Evolutionary conservation across 768 basidiomycete species (phyloP).

Genomic region (Xerocomellus amylosporus): DNA sequence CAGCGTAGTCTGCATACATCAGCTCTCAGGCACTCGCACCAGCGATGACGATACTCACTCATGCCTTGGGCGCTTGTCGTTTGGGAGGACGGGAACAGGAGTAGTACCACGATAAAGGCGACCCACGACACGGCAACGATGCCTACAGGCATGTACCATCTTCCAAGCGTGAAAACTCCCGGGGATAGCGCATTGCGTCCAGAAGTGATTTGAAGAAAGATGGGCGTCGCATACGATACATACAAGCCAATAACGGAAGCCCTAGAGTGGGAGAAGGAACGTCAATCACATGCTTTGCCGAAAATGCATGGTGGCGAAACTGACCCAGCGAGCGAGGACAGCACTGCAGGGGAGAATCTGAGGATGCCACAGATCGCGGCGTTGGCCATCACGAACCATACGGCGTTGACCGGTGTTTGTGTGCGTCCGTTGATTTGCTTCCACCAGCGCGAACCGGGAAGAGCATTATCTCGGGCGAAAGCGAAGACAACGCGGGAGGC

Average conservation of each 20-base stretch:
- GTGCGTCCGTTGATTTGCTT: slow-evolving; percentile 57
- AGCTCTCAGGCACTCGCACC: neutral
- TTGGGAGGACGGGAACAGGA: slow-evolving; percentile 54
- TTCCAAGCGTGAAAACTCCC: slow-evolving; percentile 60
- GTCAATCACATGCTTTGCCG: neutral
- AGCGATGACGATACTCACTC: slow-evolving; percentile 44
- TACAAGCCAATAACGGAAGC: slow-evolving; percentile 72
- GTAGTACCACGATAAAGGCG: slow-evolving; percentile 53
- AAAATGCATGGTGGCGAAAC: slow-evolving; percentile 5
- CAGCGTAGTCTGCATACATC: slow-evolving; percentile 54
- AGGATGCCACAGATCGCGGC: slow-evolving; percentile 59
- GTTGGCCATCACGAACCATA: slow-evolving; percentile 65
- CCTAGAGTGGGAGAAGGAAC: slow-evolving; percentile 32
- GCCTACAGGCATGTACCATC: slow-evolving; percentile 59
- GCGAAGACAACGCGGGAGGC: slow-evolving; percentile 75
- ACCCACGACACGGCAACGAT: slow-evolving; percentile 65
- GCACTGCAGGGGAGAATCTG: slow-evolving; percentile 61
- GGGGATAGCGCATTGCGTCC: slow-evolving; percentile 56
- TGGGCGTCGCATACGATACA: slow-evolving; percentile 60
- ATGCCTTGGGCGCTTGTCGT: slow-evolving; percentile 42
- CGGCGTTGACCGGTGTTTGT: slow-evolving; percentile 71
- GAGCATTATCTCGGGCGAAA: slow-evolving; percentile 69
- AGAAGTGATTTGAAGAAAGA: slow-evolving; percentile 69
- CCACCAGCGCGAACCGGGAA: slow-evolving; percentile 72
- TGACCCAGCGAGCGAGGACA: slow-evolving; percentile 67